phyloP scores from a whole-genome alignment of 768 basidiomycete genomes.

The Melanogaster broomeanus region DNA sequence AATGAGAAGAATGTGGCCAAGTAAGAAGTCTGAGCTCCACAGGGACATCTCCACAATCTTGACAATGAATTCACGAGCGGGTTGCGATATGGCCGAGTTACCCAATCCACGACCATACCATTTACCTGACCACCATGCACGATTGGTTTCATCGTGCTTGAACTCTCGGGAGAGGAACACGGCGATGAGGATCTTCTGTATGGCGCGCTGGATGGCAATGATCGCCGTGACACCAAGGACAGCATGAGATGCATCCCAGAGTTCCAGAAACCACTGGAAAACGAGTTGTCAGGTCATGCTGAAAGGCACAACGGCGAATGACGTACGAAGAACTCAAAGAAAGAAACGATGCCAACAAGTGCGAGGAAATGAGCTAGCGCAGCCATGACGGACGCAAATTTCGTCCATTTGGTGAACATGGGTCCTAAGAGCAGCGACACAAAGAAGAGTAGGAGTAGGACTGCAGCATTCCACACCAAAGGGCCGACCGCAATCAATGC shows the following conservation, averaged over 20 bases:
- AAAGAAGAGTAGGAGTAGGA: constrained; percentile 86
- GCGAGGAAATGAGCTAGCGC: constrained; percentile 81
- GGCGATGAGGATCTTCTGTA: constrained; percentile 93
- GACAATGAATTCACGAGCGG: constrained; percentile 95
- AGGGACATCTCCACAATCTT: constrained; percentile 98
- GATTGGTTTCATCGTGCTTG: constrained; percentile 98
- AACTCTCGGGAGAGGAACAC: constrained; percentile 95
- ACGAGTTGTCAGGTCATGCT: constrained; percentile 15
- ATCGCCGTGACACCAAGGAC: constrained; percentile 91
- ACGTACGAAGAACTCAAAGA: constrained; percentile 96
- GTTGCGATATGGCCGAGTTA: constrained; percentile 89
- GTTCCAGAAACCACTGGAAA: constrained; percentile 88
- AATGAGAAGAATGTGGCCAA: constrained; percentile 82
- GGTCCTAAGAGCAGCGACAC: constrained; percentile 92
- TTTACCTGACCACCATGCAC: constrained; percentile 99
- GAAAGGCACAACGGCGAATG: constrained; percentile 28
- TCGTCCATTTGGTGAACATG: constrained; percentile 79
- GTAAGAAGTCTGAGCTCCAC: constrained; percentile 94
- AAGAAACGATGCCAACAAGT: constrained; percentile 79
- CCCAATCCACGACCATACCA: constrained; percentile 97
- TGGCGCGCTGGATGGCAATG: constrained; percentile 85
- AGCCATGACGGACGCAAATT: constrained; percentile 94
- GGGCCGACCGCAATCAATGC: constrained; percentile 88
- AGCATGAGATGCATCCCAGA: constrained; percentile 96
- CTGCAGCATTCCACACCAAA: constrained; percentile 90